A percentile compares a stretch with the other conserved stretches of the same genome.
phyloP scores from a whole-genome alignment of 139 green algal species.

The Picochlorum sp. region DNA sequence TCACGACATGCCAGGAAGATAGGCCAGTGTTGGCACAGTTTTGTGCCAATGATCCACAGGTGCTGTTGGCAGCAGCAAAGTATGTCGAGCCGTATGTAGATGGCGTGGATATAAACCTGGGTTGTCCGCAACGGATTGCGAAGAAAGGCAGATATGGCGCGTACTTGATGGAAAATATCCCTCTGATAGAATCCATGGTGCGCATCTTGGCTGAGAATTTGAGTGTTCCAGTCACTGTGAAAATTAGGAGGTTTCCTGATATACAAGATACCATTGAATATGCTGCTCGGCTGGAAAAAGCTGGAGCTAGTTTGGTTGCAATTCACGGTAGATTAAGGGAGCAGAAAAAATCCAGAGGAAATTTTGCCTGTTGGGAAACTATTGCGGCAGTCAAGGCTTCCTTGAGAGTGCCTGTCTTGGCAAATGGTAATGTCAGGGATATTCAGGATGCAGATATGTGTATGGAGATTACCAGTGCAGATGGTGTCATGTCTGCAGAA shows the following conservation, averaged over 20 bases:
- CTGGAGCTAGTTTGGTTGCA: slow-evolving; percentile 77
- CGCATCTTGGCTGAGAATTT: slow-evolving; percentile 27
- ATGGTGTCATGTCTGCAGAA: slow-evolving; percentile 81
- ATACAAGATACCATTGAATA: slow-evolving; percentile 81
- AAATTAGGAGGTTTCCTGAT: slow-evolving; percentile 85
- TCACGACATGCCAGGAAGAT: slow-evolving; percentile 71
- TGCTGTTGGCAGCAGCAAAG: slow-evolving; percentile 64
- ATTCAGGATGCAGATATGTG: slow-evolving; percentile 51
- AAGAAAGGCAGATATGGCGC: slow-evolving; percentile 48
- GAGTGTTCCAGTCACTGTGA: slow-evolving; percentile 57
- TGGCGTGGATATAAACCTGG: slow-evolving; percentile 94
- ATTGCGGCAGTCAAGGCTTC: slow-evolving; percentile 40
- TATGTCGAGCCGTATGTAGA: slow-evolving; percentile 65
- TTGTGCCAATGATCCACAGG: slow-evolving; percentile 88
- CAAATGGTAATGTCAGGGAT: slow-evolving; percentile 77
- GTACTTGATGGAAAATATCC: slow-evolving; percentile 86
- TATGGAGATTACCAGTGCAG: slow-evolving; percentile 62
- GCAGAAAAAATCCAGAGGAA: slow-evolving; percentile 82
- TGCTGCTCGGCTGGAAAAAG: slow-evolving; percentile 75
- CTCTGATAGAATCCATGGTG: slow-evolving; percentile 54
- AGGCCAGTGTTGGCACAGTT: slow-evolving; percentile 94
- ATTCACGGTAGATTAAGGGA: slow-evolving; percentile 90
- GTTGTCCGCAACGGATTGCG: slow-evolving; percentile 90
- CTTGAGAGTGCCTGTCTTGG: slow-evolving; percentile 68
- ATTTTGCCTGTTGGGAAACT: slow-evolving; percentile 7